Evolutionary conservation across 345 rosid genomes (phyloP).

Genomic region (Viola odorata): DNA sequence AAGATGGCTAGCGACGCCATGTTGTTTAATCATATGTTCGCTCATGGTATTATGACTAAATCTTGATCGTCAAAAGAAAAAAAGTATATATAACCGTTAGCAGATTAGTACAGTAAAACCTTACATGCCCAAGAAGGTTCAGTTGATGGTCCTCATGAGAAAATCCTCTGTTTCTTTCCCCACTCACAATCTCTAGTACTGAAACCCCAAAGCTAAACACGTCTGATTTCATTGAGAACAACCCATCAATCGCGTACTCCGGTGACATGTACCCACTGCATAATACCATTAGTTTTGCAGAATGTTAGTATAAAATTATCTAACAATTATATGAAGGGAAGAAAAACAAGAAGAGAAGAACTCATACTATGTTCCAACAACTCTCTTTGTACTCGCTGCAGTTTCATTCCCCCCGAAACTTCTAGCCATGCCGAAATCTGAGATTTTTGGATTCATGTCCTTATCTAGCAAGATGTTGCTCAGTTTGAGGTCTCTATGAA

Average conservation of each 20-base stretch:
- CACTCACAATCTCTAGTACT: conserved; percentile 24
- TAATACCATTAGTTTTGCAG: too few species aligned
- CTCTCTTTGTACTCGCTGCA: conserved; percentile 32
- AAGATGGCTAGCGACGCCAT: too few species aligned
- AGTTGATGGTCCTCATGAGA: conserved; percentile 17
- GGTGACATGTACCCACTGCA: conserved; percentile 39
- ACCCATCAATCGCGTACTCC: conserved; percentile 31
- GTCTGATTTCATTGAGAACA: conserved; percentile 27
- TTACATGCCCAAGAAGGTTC: conserved; percentile 33
- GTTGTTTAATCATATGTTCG: too few species aligned
- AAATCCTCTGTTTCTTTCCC: conserved; percentile 25
- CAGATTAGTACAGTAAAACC: not conserved
- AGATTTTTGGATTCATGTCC: conserved; percentile 39
- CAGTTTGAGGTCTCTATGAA: conserved; percentile 31
- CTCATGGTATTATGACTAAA: too few species aligned
- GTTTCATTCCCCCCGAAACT: conserved; percentile 29
- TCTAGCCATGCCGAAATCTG: conserved; percentile 36
- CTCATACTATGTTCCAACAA: conserved; percentile 47
- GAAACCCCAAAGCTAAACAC: conserved; percentile 30
- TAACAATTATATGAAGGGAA: not conserved
- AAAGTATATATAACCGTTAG: too few species aligned
- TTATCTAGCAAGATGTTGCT: conserved; percentile 31
- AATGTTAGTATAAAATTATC: too few species aligned
- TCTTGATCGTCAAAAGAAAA: too few species aligned
- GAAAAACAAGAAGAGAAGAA: not conserved